A percentile compares a stretch with the other conserved stretches of the same genome.
These are phyloP conservation scores for Aciculoconidium aculeatum DNA, from an alignment of 805 yeast genomes.

Conservation along the genomic window DNA sequence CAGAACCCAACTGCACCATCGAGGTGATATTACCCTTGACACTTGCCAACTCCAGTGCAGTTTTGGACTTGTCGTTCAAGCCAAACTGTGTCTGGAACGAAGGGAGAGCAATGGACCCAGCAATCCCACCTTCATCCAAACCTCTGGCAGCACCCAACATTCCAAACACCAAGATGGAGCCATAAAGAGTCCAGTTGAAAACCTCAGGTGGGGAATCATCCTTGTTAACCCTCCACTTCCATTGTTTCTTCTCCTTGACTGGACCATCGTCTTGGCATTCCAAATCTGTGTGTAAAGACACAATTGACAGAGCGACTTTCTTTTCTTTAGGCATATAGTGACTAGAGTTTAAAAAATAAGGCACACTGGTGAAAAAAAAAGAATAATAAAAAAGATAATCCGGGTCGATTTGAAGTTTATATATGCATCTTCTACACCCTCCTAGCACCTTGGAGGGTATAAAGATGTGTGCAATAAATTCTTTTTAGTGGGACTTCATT, in stretches of 20 bases:
- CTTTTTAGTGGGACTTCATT: no score
- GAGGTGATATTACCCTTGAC: conserved; percentile 18
- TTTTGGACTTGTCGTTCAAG: conserved; percentile 11
- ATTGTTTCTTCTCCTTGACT: neutral
- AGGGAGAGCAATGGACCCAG: conserved; percentile 16
- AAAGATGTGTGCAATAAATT: no score
- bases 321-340: no score
- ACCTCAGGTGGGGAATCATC: conserved; percentile 17
- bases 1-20: conserved; percentile 21
- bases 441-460: no score
- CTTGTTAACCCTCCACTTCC: conserved; percentile 4
- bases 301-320: no score
- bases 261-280: no score
- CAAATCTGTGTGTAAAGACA: no score
- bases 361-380: no score
- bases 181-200: conserved; percentile 16
- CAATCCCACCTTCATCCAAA: conserved; percentile 18
- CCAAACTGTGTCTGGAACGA: conserved; percentile 16
- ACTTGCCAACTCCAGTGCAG: conserved; percentile 12
- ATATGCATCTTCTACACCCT: no score
- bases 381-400: no score
- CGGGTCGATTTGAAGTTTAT: no score
- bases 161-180: conserved; percentile 17
- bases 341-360: no score
- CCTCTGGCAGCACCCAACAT: conserved; percentile 22